Evolutionary conservation across 768 basidiomycete species (phyloP), one percentile per base, ranked within the genome.

Genomic region (Neoboletus brunneissimus): DNA sequence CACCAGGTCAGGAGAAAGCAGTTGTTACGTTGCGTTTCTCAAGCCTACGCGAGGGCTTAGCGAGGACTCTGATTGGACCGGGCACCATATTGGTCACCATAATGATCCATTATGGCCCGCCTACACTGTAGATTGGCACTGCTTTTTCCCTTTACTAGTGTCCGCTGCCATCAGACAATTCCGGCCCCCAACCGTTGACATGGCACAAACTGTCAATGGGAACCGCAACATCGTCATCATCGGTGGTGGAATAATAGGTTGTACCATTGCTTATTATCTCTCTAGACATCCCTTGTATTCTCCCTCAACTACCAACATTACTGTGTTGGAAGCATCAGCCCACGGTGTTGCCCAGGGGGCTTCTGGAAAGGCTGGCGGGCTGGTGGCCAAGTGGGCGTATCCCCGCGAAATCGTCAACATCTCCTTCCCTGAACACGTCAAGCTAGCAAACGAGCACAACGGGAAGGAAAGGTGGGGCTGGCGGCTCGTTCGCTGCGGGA

Each of bases 191-290:
- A 20, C 18, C 18, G 16, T 8, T 16, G 25, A 37, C 46, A 72
- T 68, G 71, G 48, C 48, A 23, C 58, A 63, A 45, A 27, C 46
- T 2, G n/a, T n/a, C n/a, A n/a, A n/a, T n/a, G 56, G 53, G 22
- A 53, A 67, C 41, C 64, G 58, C 41, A 62, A 82, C 48, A 85
- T 94, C 52, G 80, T 90, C 31, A 82, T 95, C 57, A 78, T 95
- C 57, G 92, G 93, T 27, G 93, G 86, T 22, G 93, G 93, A 0
- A 93, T 94, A 61, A 88, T 94, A 40, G 93, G 93, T 10, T 85
- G 87, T 55, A 87, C 87, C 1, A 89, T 86, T 0, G 91, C 91
- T 15, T 94, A 90, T 75, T 93, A 89, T 70, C 77, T 92, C 50
- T 74, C 87, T 15, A 77, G 77, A 23, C 84, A 87, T 58, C 80